Evolutionary conservation across 1,284 basidiomycete species (phyloP).

Genomic region (Tylopilus orsonianus): DNA sequence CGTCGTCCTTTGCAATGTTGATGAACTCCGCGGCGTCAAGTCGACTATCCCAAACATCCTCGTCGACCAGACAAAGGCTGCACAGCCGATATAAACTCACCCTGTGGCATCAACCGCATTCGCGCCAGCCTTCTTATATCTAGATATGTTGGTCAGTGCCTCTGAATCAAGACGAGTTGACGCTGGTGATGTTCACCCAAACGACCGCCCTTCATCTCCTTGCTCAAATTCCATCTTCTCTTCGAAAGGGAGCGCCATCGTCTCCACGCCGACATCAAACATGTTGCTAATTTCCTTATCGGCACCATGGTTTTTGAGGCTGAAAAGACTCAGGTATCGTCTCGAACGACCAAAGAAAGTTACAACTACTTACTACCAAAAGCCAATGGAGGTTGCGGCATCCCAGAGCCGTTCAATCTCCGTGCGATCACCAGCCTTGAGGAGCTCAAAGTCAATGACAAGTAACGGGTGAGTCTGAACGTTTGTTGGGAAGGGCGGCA

Average conservation of each 20-base stretch:
- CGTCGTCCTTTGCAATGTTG: conserved; percentile 68
- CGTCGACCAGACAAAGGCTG: neutral
- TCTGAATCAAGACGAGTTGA: neutral
- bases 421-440: conserved; percentile 36
- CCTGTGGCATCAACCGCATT: conserved; percentile 67
- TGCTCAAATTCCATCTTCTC: conserved; percentile 69
- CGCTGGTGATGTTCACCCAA: conserved; percentile 45
- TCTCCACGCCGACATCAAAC: conserved; percentile 61
- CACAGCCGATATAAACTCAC: conserved; percentile 7
- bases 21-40: conserved; percentile 63
- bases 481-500: conserved; percentile 49
- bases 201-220: conserved; percentile 60
- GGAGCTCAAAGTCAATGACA: conserved; percentile 48
- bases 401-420: conserved; percentile 51
- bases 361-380: conserved; percentile 50
- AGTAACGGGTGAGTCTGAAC: conserved; percentile 50
- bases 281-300: conserved; percentile 52
- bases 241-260: conserved; percentile 56
- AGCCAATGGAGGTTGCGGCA: conserved; percentile 50
- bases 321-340: conserved; percentile 22
- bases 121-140: conserved; percentile 64
- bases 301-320: conserved; percentile 63
- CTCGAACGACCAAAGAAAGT: neutral
- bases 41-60: conserved; percentile 9
- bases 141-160: conserved; percentile 24